Base-by-base conservation (phyloP, 345 rosid genomes). In the Odontarrhena argentea region DNA sequence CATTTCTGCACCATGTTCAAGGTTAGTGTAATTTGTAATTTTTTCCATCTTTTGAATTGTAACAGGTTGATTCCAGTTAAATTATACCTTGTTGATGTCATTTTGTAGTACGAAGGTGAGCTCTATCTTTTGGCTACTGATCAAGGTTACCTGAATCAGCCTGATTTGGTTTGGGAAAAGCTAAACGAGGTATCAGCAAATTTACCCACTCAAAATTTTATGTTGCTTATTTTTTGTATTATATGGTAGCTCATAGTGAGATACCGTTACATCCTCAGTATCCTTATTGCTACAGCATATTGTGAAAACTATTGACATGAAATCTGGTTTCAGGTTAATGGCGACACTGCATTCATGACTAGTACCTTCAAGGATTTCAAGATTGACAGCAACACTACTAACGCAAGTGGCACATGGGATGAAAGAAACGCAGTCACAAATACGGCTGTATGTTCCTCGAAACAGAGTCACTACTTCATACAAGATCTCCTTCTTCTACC, bases 1-100 rank as follows among this genome's bases (percentile, higher is more conserved):
- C 99, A 95, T 79, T 95, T 95, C 83, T 82, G 96, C 78, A 91
- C 99, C 78, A 95, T 95, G 99, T 89, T 95, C 76, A 95, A 95
- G 96, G 99, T 91, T 62, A 69, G 86, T 74, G 55, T 61, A 60
- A 58, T 68, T 41, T 10, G 32, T 37, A 26, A 35, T 25, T 2
- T 38, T 44, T 52, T 55, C 12, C 42, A 11, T 44, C 12, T 54
- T 37, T 63, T 18, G 28, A 14, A 46, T 74, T 37, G 50, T 18
- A 44, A 28, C 26, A 59, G 25, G 28, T 36, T 44, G 22, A 58
- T 24, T 44, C 49, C 9, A 41, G 22, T 36, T 51, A 44, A 47
- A 54, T 2, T 36, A 36, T n/a, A 57, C 48, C n/a, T 37, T 26
- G 6, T 44, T 41, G n/a, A 9, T 52, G 28, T 63, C 65, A 41